phyloP scores from a whole-genome alignment of 371 early-diverging fungal species.

The Capillidium heterosporum region DNA sequence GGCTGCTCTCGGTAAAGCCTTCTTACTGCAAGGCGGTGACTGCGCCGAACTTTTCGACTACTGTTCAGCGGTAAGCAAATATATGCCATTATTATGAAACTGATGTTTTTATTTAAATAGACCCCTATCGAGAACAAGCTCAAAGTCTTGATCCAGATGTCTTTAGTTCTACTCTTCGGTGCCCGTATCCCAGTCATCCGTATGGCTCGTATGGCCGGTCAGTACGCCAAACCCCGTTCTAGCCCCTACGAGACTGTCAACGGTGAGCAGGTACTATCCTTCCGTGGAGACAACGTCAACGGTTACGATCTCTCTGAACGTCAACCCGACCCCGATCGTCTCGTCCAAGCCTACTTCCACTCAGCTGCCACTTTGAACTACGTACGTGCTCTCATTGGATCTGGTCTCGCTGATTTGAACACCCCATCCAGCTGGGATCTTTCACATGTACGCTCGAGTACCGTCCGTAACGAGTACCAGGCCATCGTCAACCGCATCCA shows the following conservation, averaged over 20 bases:
- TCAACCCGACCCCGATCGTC: constrained; percentile 82
- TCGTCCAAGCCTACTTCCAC: constrained; percentile 87
- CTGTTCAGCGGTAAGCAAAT: constrained; percentile 51
- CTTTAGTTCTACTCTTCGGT: constrained; percentile 85
- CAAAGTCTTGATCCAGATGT: constrained; percentile 92
- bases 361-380: constrained; percentile 94
- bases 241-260: constrained; percentile 74
- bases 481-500: constrained; percentile 63
- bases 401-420: constrained; percentile 45
- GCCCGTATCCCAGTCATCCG: constrained; percentile 81
- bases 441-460: constrained; percentile 65
- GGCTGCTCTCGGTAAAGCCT: constrained; percentile 77
- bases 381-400: constrained; percentile 65
- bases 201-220: constrained; percentile 94
- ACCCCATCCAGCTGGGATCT: constrained; percentile 79
- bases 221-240: constrained; percentile 93
- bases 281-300: constrained; percentile 90
- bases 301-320: constrained; percentile 75
- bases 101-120: constrained; percentile 14
- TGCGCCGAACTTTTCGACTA: constrained; percentile 96
- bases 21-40: constrained; percentile 92
- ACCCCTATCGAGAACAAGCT: constrained; percentile 81
- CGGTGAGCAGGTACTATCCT: constrained; percentile 58
- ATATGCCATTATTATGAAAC: background rate
- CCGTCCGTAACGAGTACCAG: constrained; percentile 73